phyloP scores from a whole-genome alignment of 805 yeast species.

The Candida odintsovae region DNA sequence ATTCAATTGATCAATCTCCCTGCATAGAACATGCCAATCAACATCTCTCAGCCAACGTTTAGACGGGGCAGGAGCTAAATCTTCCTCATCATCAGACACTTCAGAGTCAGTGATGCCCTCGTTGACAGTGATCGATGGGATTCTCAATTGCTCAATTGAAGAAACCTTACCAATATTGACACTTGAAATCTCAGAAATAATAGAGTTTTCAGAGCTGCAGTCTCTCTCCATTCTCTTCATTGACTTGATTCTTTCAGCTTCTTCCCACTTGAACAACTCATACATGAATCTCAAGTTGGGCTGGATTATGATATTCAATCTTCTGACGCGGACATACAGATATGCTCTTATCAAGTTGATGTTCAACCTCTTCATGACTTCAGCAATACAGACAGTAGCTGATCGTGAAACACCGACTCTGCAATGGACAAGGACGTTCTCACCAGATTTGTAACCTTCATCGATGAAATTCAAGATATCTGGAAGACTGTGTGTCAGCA shows the following conservation, averaged over 20 bases:
- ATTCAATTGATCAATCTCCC: slow-evolving; percentile 76
- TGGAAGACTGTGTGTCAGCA: slow-evolving; percentile 55
- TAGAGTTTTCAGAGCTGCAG: background rate
- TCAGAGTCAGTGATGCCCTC: background rate
- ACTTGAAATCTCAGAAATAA: background rate
- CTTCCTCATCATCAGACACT: slow-evolving; percentile 6
- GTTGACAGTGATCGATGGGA: background rate
- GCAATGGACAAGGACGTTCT: slow-evolving; percentile 77
- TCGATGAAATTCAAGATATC: slow-evolving; percentile 64
- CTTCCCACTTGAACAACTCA: slow-evolving; percentile 73
- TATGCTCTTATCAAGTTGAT: slow-evolving; percentile 75
- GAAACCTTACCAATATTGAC: background rate
- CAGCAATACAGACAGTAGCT: slow-evolving; percentile 94
- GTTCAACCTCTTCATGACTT: slow-evolving; percentile 73
- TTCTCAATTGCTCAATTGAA: background rate
- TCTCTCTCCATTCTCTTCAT: background rate
- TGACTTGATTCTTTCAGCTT: slow-evolving; percentile 18
- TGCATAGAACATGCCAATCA: slow-evolving; percentile 85
- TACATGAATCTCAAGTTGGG: slow-evolving; percentile 91
- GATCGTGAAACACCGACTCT: slow-evolving; percentile 94
- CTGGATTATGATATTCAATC: slow-evolving; percentile 89
- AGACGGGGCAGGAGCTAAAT: slow-evolving; percentile 6
- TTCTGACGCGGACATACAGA: slow-evolving; percentile 78
- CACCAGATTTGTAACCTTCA: slow-evolving; percentile 36
- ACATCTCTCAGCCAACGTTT: slow-evolving; percentile 47